Conservation (phyloP, 805 yeast species). For the Wickerhamomyces subpelliculosus region DNA sequence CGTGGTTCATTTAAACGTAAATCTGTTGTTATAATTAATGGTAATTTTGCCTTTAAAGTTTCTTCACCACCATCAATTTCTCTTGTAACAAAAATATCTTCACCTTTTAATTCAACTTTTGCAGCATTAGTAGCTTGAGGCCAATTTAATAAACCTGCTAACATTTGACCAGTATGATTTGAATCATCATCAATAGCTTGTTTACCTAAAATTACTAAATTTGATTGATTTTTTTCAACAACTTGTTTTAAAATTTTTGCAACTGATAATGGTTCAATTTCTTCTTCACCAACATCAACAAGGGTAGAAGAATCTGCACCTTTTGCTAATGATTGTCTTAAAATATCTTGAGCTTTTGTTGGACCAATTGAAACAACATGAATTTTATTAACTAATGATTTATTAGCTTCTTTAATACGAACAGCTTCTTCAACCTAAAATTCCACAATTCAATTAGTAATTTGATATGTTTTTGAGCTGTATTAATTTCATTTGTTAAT, state of each 20-base stretch:
- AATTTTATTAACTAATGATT: constrained; percentile 64
- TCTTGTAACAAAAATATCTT: constrained; percentile 64
- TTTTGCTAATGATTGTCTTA: constrained; percentile 87
- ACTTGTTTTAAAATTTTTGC: constrained; percentile 78
- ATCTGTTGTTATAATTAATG: constrained; percentile 87
- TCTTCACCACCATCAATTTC: constrained; percentile 97
- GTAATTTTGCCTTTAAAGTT: constrained; percentile 68
- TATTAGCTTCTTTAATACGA: constrained; percentile 60
- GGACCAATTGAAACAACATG: constrained; percentile 94
- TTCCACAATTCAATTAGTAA: too few relatives aligned
- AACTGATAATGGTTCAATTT: constrained; percentile 80
- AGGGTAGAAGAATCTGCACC: constrained; percentile 88
- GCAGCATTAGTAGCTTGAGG: constrained; percentile 96
- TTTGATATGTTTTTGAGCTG: too few relatives aligned
- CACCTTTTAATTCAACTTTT: constrained; percentile 59
- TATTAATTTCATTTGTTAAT: background rate
- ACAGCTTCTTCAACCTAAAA: constrained; percentile 74
- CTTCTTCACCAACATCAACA: constrained; percentile 66
- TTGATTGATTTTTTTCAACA: constrained; percentile 62
- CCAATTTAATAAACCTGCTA: constrained; percentile 91
- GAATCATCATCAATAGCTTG: constrained; percentile 96
- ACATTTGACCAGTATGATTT: constrained; percentile 94
- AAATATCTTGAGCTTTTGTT: constrained; percentile 75
- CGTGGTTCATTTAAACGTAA: constrained; percentile 92
- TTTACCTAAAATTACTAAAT: constrained; percentile 85